These are phyloP conservation scores for Candida morakotiae DNA, from an alignment of 805 yeast species.

Conservation along the genomic window DNA sequence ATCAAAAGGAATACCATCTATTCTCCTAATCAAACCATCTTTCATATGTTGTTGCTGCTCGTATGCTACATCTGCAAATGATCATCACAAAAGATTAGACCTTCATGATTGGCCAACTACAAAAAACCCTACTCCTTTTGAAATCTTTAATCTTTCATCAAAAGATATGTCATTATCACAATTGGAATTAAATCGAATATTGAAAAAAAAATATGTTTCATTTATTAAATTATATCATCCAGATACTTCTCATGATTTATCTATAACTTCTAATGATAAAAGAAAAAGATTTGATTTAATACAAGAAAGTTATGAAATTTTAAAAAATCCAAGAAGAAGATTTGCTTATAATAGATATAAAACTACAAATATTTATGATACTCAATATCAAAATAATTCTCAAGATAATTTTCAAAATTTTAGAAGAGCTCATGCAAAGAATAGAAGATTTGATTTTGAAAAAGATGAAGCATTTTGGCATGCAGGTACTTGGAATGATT, in stretches of 20 bases:
- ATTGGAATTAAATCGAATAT: constrained; percentile 47
- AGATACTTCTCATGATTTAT: constrained; percentile 38
- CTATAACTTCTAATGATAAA: constrained; percentile 29
- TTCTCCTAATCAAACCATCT: neutral
- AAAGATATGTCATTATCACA: constrained; percentile 40
- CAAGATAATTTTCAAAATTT: constrained; percentile 25
- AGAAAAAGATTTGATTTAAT: constrained; percentile 26
- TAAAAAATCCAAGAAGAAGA: constrained; percentile 48
- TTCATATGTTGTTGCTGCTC: constrained; percentile 1
- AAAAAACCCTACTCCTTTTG: constrained; percentile 63
- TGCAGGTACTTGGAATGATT: constrained; percentile 66
- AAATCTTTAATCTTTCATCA: constrained; percentile 42
- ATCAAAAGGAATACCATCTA: neutral
- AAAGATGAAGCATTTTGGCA: constrained; percentile 49
- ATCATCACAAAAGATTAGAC: constrained; percentile 19
- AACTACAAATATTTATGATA: constrained; percentile 23
- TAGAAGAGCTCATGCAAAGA: constrained; percentile 35
- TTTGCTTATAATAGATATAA: constrained; percentile 24
- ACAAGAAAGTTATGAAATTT: constrained; percentile 36
- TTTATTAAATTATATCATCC: constrained; percentile 80
- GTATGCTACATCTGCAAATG: constrained; percentile 17
- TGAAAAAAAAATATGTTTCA: constrained; percentile 28
- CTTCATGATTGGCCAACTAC: constrained; percentile 56
- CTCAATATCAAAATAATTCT: constrained; percentile 11
- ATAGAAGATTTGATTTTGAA: constrained; percentile 25